Percentiles rank a stretch among this genome's conserved stretches.
phyloP scores from a whole-genome alignment of 2,329 filamentous ascomycete species.

The Pezicula rhizophila region DNA sequence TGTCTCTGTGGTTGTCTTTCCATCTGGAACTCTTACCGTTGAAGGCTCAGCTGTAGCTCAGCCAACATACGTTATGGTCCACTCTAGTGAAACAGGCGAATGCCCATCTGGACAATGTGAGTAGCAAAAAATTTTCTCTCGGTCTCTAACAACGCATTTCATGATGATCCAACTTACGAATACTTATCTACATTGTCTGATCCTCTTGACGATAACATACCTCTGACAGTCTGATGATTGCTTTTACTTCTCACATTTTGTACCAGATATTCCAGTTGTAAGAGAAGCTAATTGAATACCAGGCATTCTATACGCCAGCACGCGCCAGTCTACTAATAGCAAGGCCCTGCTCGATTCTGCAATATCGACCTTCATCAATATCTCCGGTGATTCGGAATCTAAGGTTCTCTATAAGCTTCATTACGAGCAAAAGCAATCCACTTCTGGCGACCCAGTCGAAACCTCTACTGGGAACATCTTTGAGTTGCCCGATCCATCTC shows the following conservation, averaged over 20 bases:
- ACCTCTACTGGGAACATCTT: slow-evolving; percentile 34
- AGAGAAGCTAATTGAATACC: slow-evolving; percentile 12
- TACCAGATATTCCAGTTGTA: background rate
- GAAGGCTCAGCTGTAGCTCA: slow-evolving; percentile 31
- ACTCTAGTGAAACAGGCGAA: slow-evolving; percentile 89
- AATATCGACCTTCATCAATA: slow-evolving; percentile 36
- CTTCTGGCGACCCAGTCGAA: slow-evolving; percentile 16
- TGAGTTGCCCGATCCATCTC: slow-evolving; percentile 50
- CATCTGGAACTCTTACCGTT: slow-evolving; percentile 41
- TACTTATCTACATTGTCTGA: slow-evolving; percentile 99
- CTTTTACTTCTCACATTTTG: slow-evolving; percentile 14
- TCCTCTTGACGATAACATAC: slow-evolving; percentile 77
- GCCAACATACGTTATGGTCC: slow-evolving; percentile 59
- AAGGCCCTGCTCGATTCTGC: slow-evolving; percentile 27
- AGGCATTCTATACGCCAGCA: slow-evolving; percentile 30
- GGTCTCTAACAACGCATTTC: slow-evolving; percentile 32
- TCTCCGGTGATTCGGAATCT: slow-evolving; percentile 22
- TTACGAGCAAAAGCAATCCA: slow-evolving; percentile 45
- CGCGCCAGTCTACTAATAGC: slow-evolving; percentile 11
- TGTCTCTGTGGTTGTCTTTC: slow-evolving; percentile 64
- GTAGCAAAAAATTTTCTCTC: slow-evolving; percentile 35
- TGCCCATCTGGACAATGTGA: slow-evolving; percentile 86
- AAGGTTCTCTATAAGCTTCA: slow-evolving; percentile 44
- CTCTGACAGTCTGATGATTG: slow-evolving; percentile 84
- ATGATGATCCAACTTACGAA: slow-evolving; percentile 83